phyloP scores from a whole-genome alignment of 345 rosid species.

The Stellera chamaejasme region DNA sequence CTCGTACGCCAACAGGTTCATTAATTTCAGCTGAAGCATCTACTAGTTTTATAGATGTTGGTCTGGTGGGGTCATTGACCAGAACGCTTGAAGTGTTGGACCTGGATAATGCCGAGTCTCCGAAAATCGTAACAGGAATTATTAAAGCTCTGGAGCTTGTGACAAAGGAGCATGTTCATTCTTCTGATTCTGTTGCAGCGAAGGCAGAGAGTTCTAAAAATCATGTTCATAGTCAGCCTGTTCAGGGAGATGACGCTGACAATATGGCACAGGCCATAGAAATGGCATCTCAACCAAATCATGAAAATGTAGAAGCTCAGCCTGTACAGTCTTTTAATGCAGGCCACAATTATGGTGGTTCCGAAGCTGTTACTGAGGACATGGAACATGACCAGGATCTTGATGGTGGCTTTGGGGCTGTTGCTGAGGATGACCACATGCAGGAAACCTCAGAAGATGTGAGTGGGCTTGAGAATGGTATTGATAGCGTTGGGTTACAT shows the following conservation, averaged over 20 bases:
- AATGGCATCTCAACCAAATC: constrained; percentile 45
- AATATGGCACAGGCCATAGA: constrained; percentile 49
- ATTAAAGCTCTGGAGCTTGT: constrained; percentile 88
- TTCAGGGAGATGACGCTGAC: constrained; percentile 42
- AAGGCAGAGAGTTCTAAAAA: constrained; percentile 65
- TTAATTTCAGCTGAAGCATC: constrained; percentile 81
- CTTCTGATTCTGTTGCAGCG: constrained; percentile 39
- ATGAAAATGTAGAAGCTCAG: constrained; percentile 45
- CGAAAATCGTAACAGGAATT: constrained; percentile 74
- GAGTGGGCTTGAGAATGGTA: constrained; percentile 64
- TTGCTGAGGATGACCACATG: constrained; percentile 79
- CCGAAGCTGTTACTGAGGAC: constrained; percentile 85
- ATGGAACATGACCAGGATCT: constrained; percentile 96
- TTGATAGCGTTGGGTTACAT: constrained; percentile 58
- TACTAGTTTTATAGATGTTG: constrained; percentile 81
- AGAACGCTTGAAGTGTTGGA: constrained; percentile 79
- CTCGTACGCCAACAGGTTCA: constrained; percentile 79
- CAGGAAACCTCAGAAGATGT: constrained; percentile 76
- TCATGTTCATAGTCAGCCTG: constrained; percentile 40
- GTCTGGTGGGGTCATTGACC: constrained; percentile 70
- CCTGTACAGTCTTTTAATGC: constrained; percentile 44
- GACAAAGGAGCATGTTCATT: constrained; percentile 79
- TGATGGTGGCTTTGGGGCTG: constrained; percentile 62
- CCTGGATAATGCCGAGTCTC: constrained; percentile 78
- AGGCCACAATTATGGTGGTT: constrained; percentile 48